Evolutionary conservation across 1,139 yeast species (phyloP), one percentile per base, ranked within the genome.

Genomic region (Saccharomyces hybrid): DNA sequence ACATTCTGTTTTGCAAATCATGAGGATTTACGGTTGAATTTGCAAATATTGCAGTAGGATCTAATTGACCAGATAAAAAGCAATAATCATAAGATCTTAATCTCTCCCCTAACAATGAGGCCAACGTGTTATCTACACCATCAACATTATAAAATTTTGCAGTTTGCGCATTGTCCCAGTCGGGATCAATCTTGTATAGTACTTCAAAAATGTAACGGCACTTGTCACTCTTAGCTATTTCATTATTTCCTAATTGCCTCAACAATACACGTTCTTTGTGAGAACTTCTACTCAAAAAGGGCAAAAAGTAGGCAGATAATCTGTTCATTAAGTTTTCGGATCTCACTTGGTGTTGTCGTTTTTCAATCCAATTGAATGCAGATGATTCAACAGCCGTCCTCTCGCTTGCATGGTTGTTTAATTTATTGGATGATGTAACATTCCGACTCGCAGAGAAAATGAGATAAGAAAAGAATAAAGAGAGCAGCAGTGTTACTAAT

Each of bases 31-130:
- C 32, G 19, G 23, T 14, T n/a, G 49, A 49, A 7, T 32, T 19
- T 19, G 48, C 16, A 9, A 49, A 50, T 19, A 52, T 23, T 11
- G 47, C 50, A 14, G 32, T 29, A 5, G 48, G 46, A 11, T 42
- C 41, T 16, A 46, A 25, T 8, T 27, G 25, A 23, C 47, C 46
- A 3, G 50, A 47, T 25, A 63, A 50, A 53, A 64, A 61, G 47
- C 66, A 64, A 27, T 57, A 50, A 29, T 61, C 58, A 52, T 53
- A 64, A 50, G 61, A 50, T 44, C 67, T 57, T 48, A 61, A 46
- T 29, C 64, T 51, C 44, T 64, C 67, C 25, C 59, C 56, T 47
- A 57, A 46, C 28, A 58, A 32, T 8, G 60, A 58, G 5, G 55
- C 41, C 11, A 56, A 29, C 26, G 54, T 41, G 38, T 62, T 54